Base-by-base conservation (phyloP, 2,329 filamentous ascomycete species). In the Alternaria sp. region DNA sequence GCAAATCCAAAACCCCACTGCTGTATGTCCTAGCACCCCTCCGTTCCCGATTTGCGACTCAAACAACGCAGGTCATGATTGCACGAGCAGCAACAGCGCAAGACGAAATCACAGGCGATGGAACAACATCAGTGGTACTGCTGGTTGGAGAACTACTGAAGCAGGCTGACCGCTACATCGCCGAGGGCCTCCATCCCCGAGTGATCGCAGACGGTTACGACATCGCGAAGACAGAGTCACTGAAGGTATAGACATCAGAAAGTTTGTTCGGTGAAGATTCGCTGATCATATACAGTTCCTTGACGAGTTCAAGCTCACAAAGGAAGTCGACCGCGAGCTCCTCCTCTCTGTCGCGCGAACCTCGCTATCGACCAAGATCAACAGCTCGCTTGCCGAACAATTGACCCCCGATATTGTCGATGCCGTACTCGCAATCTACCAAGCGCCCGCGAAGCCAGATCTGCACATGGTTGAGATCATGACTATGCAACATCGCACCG, bases 381-480 rank as follows among this genome's bases (percentile, higher is more conserved):
- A 97, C 83, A 87, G 88, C 65, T 91, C 89, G 38, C 89, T 99
- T 62, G 95, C 95, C 51, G 89, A 94, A 78, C 92, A 94, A 79
- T 89, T 99, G 64, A 98, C 94, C 0, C 93, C 95, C 59, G 92
- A 93, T 73, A 97, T 99, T 74, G 95, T 98, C 75, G 95, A 99
- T 78, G 92, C 95, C 61, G 95, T 99, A 49, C 89, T 99, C 59
- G 88, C 95, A 67, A 99, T 99, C 79, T 94, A 97, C 84, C 87
- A 93, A 79, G 85, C 92, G 18, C 92, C 92, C 27, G 89, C 88
- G 65, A 98, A 98, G 84, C 96, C 96, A 58, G 95, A 99, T 82
- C 82, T 99, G 75, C 94, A 98, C 85, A 99, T 99, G 95, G 87
- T 99, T 69, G 95, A 99, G 82, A 98, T 99, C 74, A 99, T 99